Evolutionary conservation across 2,329 filamentous ascomycete genomes (phyloP).

Genomic region (Alternaria tenuissima): DNA sequence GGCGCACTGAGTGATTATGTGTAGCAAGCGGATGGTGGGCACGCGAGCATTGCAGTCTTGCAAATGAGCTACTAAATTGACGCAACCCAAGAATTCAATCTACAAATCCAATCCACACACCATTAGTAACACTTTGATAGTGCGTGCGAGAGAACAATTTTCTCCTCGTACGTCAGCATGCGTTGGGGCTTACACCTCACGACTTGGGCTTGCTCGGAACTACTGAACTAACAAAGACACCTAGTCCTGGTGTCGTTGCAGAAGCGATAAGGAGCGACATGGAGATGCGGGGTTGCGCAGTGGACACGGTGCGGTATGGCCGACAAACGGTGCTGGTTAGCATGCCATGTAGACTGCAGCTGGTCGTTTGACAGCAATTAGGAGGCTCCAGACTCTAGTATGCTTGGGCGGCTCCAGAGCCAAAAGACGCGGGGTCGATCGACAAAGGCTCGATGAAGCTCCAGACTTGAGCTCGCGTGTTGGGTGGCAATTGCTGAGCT

Average conservation of each 20-base stretch:
- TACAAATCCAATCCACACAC: not conserved
- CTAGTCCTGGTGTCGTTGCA: conserved; percentile 4
- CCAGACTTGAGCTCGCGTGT: conserved; percentile 19
- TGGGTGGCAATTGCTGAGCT: conserved; percentile 30
- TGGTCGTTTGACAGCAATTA: conserved; percentile 7
- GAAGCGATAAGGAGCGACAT: not conserved
- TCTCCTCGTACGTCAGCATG: conserved; percentile 22
- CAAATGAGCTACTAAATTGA: not conserved
- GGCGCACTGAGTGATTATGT: not conserved
- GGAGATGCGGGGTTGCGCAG: conserved; percentile 9
- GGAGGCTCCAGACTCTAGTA: conserved; percentile 9
- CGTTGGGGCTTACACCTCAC: conserved; percentile 15
- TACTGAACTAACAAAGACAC: conserved; percentile 21
- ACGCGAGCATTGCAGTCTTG: conserved; percentile 12
- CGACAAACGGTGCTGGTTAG: not conserved
- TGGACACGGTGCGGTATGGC: not conserved
- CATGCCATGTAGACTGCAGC: not conserved
- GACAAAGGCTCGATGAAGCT: conserved; percentile 25
- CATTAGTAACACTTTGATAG: not conserved
- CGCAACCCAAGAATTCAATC: not conserved
- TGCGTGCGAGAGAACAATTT: not conserved
- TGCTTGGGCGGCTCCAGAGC: conserved; percentile 19
- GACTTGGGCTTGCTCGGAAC: conserved; percentile 8
- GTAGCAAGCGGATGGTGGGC: not conserved
- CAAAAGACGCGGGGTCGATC: conserved; percentile 33